Evolutionary conservation across 352 stramenopile species (phyloP).

Genomic region (Pythium aquatile): DNA sequence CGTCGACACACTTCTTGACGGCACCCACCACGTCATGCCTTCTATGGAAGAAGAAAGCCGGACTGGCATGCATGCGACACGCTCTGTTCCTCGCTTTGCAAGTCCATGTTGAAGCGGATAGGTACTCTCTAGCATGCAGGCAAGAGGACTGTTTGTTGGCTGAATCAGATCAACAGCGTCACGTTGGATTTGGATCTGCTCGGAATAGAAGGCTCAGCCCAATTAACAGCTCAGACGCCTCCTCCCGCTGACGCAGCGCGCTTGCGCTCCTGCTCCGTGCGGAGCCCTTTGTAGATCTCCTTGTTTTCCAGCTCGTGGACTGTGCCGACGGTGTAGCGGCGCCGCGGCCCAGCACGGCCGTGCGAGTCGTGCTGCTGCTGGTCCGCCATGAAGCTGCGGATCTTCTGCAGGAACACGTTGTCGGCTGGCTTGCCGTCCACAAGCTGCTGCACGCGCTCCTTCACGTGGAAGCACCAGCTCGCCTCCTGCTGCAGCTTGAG

Average conservation of each 20-base stretch:
- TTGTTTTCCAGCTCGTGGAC: constrained; percentile 60
- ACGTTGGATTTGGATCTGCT: not conserved
- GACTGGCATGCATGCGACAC: not conserved
- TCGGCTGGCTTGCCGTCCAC: constrained; percentile 31
- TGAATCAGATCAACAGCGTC: not conserved
- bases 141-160: not conserved
- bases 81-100: not conserved
- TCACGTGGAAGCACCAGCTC: constrained; percentile 58
- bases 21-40: not conserved
- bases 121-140: no score
- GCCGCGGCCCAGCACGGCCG: constrained; percentile 3
- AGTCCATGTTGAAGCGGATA: not conserved
- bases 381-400: constrained; percentile 26
- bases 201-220: not conserved
- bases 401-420: constrained; percentile 40
- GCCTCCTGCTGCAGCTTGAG: constrained; percentile 39
- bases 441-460: constrained; percentile 53
- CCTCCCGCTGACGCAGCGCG: not conserved
- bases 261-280: constrained; percentile 19
- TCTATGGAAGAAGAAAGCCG: not conserved
- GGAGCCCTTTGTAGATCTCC: constrained; percentile 45
- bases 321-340: constrained; percentile 47
- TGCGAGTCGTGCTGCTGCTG: constrained; percentile 7
- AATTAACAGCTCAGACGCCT: no score
- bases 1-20: not conserved